Evolutionary conservation across 2,329 filamentous ascomycete species (phyloP), one percentile per base, ranked within the genome.

Genomic region (Fusarium cyanostomum): DNA sequence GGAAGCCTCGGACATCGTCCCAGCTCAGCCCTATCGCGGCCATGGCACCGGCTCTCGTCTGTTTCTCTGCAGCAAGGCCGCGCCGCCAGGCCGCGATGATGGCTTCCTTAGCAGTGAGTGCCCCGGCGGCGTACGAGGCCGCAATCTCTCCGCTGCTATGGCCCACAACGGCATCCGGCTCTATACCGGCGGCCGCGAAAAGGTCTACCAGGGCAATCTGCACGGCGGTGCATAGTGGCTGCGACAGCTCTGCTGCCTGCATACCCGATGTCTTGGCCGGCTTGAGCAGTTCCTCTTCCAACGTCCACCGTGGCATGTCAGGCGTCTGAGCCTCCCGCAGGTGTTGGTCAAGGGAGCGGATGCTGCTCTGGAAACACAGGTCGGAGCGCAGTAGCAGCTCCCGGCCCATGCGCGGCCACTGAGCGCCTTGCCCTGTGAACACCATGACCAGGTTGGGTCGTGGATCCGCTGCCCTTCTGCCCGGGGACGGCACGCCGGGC

Each of bases 71-170:
- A 12, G 60, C 64, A 7, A 64, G 46, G 1, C 80, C 81, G 9
- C 80, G 75, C 41, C 77, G 75, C 54, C 77, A 81, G 0, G 79
- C 77, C 0, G 74, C 64, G 3, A 67, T 69, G 44, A 81, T 76
- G 8, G 80, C 79, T 5, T 75, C 73, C 13, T 71, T 56, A 1
- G 72, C 64, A 0, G 75, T 70, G 5, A 82, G 55, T 2, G 66
- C 56, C 1, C 79, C 77, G 0, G 74, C 71, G 1, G 78, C 77
- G 42, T 81, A 81, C 0, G 80, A 79, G 2, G 79, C 80, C 0
- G 75, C 79, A 30, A 82, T 79, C 56, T 82, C 80, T 1, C 80
- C 80, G 2, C 69, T 73, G 0, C 77, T 80, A 54, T 82, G 80
- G 1, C 80, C 80, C 4, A 80, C 72, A 0, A 78, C 75, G 1